Evolutionary conservation across 768 basidiomycete genomes (phyloP).

Genomic region (Zangia roseola): DNA sequence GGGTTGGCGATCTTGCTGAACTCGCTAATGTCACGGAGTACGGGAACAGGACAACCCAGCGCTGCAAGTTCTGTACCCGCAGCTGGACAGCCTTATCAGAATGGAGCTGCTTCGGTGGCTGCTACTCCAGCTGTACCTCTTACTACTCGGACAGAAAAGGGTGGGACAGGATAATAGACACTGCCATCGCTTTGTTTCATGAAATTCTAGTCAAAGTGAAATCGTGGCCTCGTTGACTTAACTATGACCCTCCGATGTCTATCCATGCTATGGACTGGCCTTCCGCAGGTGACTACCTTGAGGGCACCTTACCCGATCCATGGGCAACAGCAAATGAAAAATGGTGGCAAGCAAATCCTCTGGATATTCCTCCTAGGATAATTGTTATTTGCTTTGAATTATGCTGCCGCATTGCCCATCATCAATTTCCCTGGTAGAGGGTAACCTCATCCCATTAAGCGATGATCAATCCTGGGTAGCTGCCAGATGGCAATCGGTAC

Average conservation of each 20-base stretch:
- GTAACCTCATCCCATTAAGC: no score
- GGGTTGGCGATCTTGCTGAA: constrained; percentile 71
- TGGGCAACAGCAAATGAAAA: no score
- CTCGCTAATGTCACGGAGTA: constrained; percentile 57
- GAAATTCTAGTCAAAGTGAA: constrained; percentile 8
- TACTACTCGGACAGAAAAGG: constrained; percentile 18
- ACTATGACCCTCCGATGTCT: not conserved
- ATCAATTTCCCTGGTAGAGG: no score
- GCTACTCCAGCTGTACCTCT: constrained; percentile 1
- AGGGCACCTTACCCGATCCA: no score
- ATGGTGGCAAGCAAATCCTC: no score
- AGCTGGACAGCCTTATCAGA: constrained; percentile 14
- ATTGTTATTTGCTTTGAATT: no score
- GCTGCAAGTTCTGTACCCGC: constrained; percentile 10
- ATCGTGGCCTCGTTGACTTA: not conserved
- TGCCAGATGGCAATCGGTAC: no score
- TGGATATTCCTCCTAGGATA: no score
- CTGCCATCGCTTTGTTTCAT: constrained; percentile 9
- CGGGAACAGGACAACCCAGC: constrained; percentile 22
- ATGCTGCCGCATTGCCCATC: no score
- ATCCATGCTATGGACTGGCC: no score
- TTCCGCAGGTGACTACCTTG: no score
- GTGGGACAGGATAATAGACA: constrained; percentile 24
- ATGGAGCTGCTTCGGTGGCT: constrained; percentile 10
- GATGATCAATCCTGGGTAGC: no score